These are phyloP conservation scores for Viola odorata DNA, from an alignment of 345 rosid species.

Conservation along the genomic window DNA sequence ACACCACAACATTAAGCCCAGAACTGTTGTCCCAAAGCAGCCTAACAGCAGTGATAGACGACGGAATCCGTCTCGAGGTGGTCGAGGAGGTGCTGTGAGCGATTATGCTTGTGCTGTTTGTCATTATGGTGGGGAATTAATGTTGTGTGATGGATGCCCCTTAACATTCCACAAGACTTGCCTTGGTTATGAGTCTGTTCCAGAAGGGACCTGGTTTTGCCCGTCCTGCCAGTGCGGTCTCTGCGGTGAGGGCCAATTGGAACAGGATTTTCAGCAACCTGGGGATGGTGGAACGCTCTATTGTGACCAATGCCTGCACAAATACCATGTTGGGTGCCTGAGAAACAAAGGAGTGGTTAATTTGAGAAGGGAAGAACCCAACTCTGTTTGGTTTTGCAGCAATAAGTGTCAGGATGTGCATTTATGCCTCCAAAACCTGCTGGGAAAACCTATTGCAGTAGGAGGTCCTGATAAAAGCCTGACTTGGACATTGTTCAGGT, in stretches of 20 bases:
- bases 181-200: constrained; percentile 18
- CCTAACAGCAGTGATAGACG: no score
- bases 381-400: constrained; percentile 36
- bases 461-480: constrained; percentile 37
- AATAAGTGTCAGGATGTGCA: constrained; percentile 21
- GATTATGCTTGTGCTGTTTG: constrained; percentile 18
- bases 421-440: constrained; percentile 39
- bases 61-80: no score
- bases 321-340: constrained; percentile 15
- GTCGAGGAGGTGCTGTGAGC: background rate
- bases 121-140: constrained; percentile 15
- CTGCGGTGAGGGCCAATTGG: constrained; percentile 10
- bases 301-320: constrained; percentile 18
- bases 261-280: constrained; percentile 1
- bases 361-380: background rate
- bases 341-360: background rate
- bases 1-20: no score
- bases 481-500: constrained; percentile 59
- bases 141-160: constrained; percentile 22
- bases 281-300: background rate
- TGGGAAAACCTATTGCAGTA: constrained; percentile 47
- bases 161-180: constrained; percentile 20
- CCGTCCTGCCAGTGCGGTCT: constrained; percentile 14
- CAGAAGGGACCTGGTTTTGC: constrained; percentile 24
- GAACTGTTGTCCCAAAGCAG: no score